These are phyloP conservation scores for Lentinula aciculospora DNA, from an alignment of 768 basidiomycete species.

Conservation along the genomic window DNA sequence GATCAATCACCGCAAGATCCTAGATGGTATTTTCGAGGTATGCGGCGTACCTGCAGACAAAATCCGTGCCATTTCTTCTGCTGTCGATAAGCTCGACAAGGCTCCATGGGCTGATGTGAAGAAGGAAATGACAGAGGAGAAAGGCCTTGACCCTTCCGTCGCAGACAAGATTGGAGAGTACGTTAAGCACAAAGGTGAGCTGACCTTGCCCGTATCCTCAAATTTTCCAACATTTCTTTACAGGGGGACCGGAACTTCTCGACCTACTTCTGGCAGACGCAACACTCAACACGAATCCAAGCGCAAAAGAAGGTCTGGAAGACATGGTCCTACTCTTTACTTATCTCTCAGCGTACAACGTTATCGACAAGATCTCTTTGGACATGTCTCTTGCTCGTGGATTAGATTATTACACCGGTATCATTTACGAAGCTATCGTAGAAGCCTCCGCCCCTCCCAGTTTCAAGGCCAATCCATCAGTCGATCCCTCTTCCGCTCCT, in stretches of 20 bases:
- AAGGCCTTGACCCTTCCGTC: slow-evolving; percentile 71
- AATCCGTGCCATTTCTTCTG: slow-evolving; percentile 88
- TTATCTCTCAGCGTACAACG: slow-evolving; percentile 75
- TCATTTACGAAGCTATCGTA: slow-evolving; percentile 95
- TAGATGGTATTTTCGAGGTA: slow-evolving; percentile 95
- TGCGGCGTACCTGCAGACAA: slow-evolving; percentile 91
- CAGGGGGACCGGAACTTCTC: slow-evolving; percentile 78
- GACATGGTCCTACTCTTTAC: slow-evolving; percentile 87
- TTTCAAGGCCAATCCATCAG: slow-evolving; percentile 34
- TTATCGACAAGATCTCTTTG: slow-evolving; percentile 84
- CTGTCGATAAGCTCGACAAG: slow-evolving; percentile 99
- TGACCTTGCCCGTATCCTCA: not conserved
- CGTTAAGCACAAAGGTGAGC: slow-evolving; percentile 86
- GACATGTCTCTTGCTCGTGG: slow-evolving; percentile 97
- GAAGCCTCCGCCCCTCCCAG: slow-evolving; percentile 92
- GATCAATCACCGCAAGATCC: slow-evolving; percentile 94
- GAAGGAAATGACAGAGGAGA: slow-evolving; percentile 96
- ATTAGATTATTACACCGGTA: slow-evolving; percentile 96
- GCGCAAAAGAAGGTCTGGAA: slow-evolving; percentile 73
- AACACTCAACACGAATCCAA: slow-evolving; percentile 59
- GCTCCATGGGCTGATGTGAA: slow-evolving; percentile 88
- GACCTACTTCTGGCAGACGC: slow-evolving; percentile 61
- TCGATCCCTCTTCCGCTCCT: slow-evolving; percentile 4
- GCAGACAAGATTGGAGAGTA: slow-evolving; percentile 97
- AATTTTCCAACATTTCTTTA: not conserved